These are phyloP conservation scores for Ophiostoma fasciatum DNA, from an alignment of 2,329 filamentous ascomycete genomes.

Conservation along the genomic window DNA sequence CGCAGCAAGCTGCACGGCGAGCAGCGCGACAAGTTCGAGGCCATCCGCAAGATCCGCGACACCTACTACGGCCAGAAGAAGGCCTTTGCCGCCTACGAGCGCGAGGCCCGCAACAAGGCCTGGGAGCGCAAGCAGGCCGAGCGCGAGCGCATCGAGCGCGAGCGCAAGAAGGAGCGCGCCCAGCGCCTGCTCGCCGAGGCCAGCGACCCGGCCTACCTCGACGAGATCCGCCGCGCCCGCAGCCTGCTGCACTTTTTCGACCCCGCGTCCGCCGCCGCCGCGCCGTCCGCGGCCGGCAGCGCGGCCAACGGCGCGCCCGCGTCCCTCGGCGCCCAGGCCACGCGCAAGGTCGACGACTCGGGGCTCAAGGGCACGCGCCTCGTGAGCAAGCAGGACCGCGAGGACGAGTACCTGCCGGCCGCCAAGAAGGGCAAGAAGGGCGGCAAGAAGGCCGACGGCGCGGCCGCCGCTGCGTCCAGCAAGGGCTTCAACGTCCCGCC, in stretches of 20 bases:
- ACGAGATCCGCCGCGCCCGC: conserved; percentile 83
- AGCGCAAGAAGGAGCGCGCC: conserved; percentile 61
- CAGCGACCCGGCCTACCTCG: conserved; percentile 73
- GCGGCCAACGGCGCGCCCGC: conserved; percentile 47
- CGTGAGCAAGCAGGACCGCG: conserved; percentile 71
- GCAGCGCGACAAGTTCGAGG: conserved; percentile 73
- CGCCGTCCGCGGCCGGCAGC: conserved; percentile 39
- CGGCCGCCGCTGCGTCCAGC: conserved; percentile 28
- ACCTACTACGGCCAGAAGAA: conserved; percentile 70
- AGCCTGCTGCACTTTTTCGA: conserved; percentile 85
- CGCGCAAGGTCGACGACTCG: conserved; percentile 73
- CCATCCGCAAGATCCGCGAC: conserved; percentile 79
- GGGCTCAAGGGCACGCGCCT: conserved; percentile 74
- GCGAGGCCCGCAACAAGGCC: conserved; percentile 60
- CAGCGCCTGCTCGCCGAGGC: conserved; percentile 67
- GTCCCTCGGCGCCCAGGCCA: conserved; percentile 63
- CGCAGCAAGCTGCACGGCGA: conserved; percentile 68
- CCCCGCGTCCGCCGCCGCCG: conserved; percentile 41
- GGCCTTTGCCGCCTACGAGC: conserved; percentile 72
- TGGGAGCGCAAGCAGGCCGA: conserved; percentile 71
- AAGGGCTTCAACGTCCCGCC: conserved; percentile 70
- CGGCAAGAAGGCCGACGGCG: conserved; percentile 26
- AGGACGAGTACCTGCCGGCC: conserved; percentile 72
- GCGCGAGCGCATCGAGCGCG: conserved; percentile 55
- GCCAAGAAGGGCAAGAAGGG: conserved; percentile 83